A percentile compares a stretch with the other conserved stretches of the same genome.
phyloP scores from a whole-genome alignment of 352 stramenopile species.

The Pythium coloratum region DNA sequence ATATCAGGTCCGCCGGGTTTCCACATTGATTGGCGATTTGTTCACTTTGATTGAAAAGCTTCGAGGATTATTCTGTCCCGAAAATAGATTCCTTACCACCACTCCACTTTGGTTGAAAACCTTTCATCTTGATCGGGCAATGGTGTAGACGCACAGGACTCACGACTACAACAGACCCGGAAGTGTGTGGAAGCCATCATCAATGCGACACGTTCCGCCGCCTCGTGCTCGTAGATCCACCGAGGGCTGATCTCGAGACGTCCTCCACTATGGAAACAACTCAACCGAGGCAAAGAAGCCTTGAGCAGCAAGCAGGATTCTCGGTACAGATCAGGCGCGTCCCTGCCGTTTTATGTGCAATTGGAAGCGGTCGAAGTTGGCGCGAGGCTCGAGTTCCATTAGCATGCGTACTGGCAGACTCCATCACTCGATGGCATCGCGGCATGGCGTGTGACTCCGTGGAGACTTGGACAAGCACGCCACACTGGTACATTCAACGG shows the following conservation, averaged over 20 bases:
- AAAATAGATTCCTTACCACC: too few species aligned
- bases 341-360: neutral
- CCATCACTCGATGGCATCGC: neutral
- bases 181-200: neutral
- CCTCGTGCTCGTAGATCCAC: neutral
- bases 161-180: neutral
- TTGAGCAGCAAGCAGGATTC: neutral
- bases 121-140: too few species aligned
- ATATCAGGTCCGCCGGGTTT: too few species aligned
- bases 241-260: neutral
- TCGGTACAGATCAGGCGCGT: neutral
- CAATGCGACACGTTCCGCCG: neutral
- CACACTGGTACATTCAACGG: neutral
- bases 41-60: too few species aligned
- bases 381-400: neutral
- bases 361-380: neutral
- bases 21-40: too few species aligned
- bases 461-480: neutral
- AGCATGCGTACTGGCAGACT: neutral
- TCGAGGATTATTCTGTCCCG: too few species aligned
- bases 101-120: too few species aligned
- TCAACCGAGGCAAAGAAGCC: neutral
- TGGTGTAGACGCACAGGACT: neutral
- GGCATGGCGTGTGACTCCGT: neutral
- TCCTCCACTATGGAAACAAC: neutral